These are phyloP conservation scores for Eurotiales sp. DNA, from an alignment of 2,329 filamentous ascomycete genomes.

Conservation along the genomic window DNA sequence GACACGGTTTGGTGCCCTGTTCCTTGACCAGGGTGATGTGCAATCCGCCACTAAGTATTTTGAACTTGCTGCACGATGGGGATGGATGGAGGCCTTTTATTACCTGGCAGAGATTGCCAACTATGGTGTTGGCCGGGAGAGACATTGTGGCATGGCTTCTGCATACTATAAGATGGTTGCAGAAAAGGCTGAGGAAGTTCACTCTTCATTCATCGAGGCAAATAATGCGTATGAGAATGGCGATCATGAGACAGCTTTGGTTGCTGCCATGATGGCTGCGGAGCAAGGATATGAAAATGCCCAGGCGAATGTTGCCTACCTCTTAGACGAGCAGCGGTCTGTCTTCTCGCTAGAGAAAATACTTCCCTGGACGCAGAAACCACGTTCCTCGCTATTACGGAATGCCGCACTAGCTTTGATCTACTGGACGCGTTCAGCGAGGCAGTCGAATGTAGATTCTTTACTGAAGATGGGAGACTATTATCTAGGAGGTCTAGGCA, in stretches of 20 bases:
- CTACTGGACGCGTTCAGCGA: conserved; percentile 92
- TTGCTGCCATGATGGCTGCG: conserved; percentile 80
- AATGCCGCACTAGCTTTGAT: conserved; percentile 71
- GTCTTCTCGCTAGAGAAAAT: conserved; percentile 55
- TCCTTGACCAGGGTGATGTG: conserved; percentile 86
- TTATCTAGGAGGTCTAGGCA: conserved; percentile 79
- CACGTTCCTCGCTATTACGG: conserved; percentile 46
- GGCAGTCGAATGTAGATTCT: conserved; percentile 88
- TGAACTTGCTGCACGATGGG: conserved; percentile 76
- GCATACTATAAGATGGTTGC: conserved; percentile 79
- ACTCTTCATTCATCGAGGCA: conserved; percentile 77
- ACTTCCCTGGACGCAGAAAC: conserved; percentile 43
- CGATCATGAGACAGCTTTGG: conserved; percentile 73
- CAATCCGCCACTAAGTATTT: conserved; percentile 78
- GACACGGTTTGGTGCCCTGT: conserved; percentile 76
- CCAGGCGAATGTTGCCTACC: conserved; percentile 84
- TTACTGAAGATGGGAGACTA: conserved; percentile 99
- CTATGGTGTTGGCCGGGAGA: conserved; percentile 74
- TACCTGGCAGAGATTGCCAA: conserved; percentile 86
- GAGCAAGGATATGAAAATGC: conserved; percentile 89
- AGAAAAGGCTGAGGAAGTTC: conserved; percentile 67
- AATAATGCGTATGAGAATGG: conserved; percentile 77
- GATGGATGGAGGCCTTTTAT: conserved; percentile 85
- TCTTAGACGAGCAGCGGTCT: conserved; percentile 72
- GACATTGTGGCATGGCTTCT: conserved; percentile 71